phyloP scores from a whole-genome alignment of 495 filamentous ascomycete species.

The Penicillium roqueforti region DNA sequence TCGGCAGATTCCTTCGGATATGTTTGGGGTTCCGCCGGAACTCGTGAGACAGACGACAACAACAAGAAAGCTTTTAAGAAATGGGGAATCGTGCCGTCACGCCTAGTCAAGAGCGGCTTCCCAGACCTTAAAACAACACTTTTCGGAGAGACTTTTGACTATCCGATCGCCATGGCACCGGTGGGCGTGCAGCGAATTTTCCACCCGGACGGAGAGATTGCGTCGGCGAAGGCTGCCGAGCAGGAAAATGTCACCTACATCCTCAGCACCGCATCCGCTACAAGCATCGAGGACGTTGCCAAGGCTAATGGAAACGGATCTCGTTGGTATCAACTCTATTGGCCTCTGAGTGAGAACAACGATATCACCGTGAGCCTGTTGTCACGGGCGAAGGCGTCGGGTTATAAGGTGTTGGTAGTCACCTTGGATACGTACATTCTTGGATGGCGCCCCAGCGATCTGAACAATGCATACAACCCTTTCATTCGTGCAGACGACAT shows the following conservation, averaged over 20 bases:
- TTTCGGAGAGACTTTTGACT: constrained; percentile 24
- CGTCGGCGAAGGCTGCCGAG: constrained; percentile 39
- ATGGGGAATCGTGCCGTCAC: constrained; percentile 36
- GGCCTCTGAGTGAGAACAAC: constrained; percentile 45
- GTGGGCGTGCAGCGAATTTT: constrained; percentile 52
- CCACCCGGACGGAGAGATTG: constrained; percentile 43
- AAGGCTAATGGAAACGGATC: constrained; percentile 31
- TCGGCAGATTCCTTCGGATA: constrained; percentile 34
- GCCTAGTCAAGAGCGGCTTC: constrained; percentile 22
- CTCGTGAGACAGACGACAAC: constrained; percentile 31
- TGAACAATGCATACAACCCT: constrained; percentile 51
- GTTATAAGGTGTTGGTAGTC: constrained; percentile 54
- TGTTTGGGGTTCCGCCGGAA: constrained; percentile 36
- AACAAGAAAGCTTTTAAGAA: constrained; percentile 40
- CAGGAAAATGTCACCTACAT: constrained; percentile 47
- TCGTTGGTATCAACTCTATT: constrained; percentile 61
- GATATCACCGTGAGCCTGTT: constrained; percentile 52
- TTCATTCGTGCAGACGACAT: constrained; percentile 47
- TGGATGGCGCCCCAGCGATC: constrained; percentile 55
- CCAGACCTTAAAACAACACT: constrained; percentile 14
- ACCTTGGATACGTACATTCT: constrained; percentile 60
- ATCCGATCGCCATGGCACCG: constrained; percentile 48
- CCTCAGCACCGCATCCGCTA: constrained; percentile 44
- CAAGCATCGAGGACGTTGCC: constrained; percentile 44
- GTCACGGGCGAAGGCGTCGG: constrained; percentile 47